Base-by-base conservation (phyloP, 1,284 basidiomycete genomes). In the Moesziomyces sp. region DNA sequence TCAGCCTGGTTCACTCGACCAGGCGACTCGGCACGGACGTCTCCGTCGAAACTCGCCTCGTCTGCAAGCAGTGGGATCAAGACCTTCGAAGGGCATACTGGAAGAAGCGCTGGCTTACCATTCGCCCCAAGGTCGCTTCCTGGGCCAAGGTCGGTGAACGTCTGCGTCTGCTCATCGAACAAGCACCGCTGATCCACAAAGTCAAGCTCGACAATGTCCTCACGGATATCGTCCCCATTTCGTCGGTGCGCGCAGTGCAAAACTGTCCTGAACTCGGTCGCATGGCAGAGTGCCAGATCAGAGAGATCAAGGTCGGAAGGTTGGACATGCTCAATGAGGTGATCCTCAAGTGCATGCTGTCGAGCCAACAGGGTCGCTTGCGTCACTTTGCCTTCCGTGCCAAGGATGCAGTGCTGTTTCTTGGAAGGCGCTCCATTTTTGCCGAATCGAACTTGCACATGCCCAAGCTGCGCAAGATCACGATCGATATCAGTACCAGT, bases 261-360 rank as follows among this genome's bases (percentile, higher is more conserved):
- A 4, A 5, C 8, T 68, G 65, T 48, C 55, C 59, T 3, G 55
- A 68, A 3, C 30, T 68, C 8, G 47, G 23, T 8, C 2, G 26
- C 0, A n/a, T 68, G 1, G 26, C 43, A 10, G 9, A 7, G 0
- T 50, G 50, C 23, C 13, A 23, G 3, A 43, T 62, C 1, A 4
- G 24, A 0, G 35, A 24, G 23, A 55, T 68, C 45, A 62, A 46
- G 10, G 26, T 68, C 10, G 51, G 51, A 3, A 45, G 18, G n/a
- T 48, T 68, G 5, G 65, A 68, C 48, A 44, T 26, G 5, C 28
- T 68, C 35, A 68, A 55, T 43, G 65, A 62, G 34, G 7, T 62
- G 3, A 55, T 68, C 2, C 30, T 68, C 24, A 54, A 48, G 48
- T 50, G 53, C 23, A 52, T 67, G 35, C 21, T 67, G 38, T 44